Evolutionary conservation across 2,329 filamentous ascomycete genomes (phyloP).

Genomic region (Penicillium brevicompactum): DNA sequence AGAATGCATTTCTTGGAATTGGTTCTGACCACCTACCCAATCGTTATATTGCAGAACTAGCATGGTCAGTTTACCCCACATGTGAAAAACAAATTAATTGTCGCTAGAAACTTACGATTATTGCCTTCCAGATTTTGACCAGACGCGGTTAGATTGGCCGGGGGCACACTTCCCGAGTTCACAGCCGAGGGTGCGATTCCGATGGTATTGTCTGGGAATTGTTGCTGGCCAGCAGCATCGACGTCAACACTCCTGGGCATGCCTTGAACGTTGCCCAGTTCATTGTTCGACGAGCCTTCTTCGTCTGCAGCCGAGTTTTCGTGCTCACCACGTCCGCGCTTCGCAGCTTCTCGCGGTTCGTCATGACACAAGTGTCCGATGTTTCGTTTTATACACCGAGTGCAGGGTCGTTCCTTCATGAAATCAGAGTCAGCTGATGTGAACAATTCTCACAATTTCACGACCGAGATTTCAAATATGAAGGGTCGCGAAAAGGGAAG

Average conservation of each 20-base stretch:
- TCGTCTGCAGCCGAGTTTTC: conserved; percentile 63
- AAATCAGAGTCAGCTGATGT: conserved; percentile 22
- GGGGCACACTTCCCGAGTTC: conserved; percentile 63
- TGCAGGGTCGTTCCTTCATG: conserved; percentile 85
- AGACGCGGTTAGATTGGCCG: conserved; percentile 64
- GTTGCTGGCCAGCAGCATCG: conserved; percentile 52
- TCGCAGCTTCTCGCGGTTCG: conserved; percentile 85
- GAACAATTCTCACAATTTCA: conserved; percentile 10
- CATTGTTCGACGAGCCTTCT: conserved; percentile 51
- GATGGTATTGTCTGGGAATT: conserved; percentile 44
- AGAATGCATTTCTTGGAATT: conserved; percentile 91
- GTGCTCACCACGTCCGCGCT: conserved; percentile 72
- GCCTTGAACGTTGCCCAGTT: conserved; percentile 47
- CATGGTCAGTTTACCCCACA: conserved; percentile 28
- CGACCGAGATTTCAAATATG: conserved; percentile 26
- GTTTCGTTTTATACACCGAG: conserved; percentile 95
- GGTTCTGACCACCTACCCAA: conserved; percentile 76
- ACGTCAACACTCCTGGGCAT: conserved; percentile 60
- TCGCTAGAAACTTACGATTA: conserved; percentile 65
- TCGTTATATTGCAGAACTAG: conserved; percentile 81
- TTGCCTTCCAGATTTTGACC: conserved; percentile 66
- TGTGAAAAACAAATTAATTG: background rate
- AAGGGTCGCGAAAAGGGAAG: conserved; percentile 17
- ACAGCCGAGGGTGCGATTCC: conserved; percentile 53
- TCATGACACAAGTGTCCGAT: conserved; percentile 98